A percentile compares a stretch with the other conserved stretches of the same genome.
Conservation (phyloP, 2,329 filamentous ascomycete species). For the Monilinia laxa region DNA sequence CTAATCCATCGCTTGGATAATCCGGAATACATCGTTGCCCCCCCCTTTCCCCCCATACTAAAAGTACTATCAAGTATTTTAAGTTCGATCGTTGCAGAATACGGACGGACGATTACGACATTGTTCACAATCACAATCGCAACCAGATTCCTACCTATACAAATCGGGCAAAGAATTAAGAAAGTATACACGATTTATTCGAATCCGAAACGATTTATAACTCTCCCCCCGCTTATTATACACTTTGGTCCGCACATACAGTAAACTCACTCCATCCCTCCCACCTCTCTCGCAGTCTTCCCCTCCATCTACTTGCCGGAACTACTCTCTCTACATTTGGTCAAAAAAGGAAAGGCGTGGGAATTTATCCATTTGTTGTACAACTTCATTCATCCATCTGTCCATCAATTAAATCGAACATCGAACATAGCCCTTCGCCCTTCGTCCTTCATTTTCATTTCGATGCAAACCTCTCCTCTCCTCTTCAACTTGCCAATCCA, state of each 20-base stretch:
- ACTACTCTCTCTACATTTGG: not conserved
- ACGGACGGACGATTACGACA: slow-evolving; percentile 2
- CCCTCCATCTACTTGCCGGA: not conserved
- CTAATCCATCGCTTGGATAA: slow-evolving; percentile 24
- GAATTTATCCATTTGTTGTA: not conserved
- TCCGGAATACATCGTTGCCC: not conserved
- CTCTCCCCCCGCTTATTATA: too few relatives aligned
- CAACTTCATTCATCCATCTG: not conserved
- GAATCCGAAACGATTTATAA: too few relatives aligned
- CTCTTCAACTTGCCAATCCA: slow-evolving; percentile 4
- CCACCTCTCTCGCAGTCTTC: too few relatives aligned
- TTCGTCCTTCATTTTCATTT: slow-evolving; percentile 1
- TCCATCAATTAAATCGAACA: not conserved
- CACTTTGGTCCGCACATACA: too few relatives aligned
- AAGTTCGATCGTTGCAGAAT: not conserved
- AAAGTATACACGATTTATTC: not conserved
- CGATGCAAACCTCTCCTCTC: not conserved
- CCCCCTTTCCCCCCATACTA: not conserved
- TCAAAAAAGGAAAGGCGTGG: not conserved
- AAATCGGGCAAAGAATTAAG: not conserved
- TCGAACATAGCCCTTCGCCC: not conserved
- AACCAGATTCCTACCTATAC: not conserved
- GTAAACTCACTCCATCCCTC: too few relatives aligned
- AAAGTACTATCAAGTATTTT: not conserved
- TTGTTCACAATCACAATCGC: not conserved